Evolutionary conservation across 805 yeast species (phyloP).

Genomic region (Ogataea saltuana): DNA sequence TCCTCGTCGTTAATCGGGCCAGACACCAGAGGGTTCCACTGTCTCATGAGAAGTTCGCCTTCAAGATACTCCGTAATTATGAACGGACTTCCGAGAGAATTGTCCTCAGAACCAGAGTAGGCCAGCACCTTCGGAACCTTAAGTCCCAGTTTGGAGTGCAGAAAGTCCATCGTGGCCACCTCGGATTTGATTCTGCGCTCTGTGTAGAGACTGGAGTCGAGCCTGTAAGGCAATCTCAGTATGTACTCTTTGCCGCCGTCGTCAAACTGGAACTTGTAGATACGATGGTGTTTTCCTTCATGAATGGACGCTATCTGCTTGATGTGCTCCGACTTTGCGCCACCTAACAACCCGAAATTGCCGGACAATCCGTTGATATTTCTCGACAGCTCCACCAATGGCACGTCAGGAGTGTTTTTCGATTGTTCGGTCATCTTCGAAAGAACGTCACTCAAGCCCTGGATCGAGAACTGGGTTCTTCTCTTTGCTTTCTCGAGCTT

Average conservation of each 20-base stretch:
- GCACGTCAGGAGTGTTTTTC: slow-evolving; percentile 33
- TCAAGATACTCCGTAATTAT: slow-evolving; percentile 76
- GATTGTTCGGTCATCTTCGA: slow-evolving; percentile 44
- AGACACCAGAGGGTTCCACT: slow-evolving; percentile 81
- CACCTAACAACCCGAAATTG: slow-evolving; percentile 25
- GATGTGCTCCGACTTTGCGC: slow-evolving; percentile 37
- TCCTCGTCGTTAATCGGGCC: slow-evolving; percentile 54
- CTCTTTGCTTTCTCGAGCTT: slow-evolving; percentile 70
- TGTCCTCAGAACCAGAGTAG: slow-evolving; percentile 61
- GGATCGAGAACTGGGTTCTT: slow-evolving; percentile 76
- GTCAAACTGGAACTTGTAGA: slow-evolving; percentile 70
- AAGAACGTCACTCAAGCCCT: slow-evolving; percentile 64
- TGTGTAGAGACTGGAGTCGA: slow-evolving; percentile 65
- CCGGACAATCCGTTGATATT: slow-evolving; percentile 24
- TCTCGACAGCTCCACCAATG: slow-evolving; percentile 14
- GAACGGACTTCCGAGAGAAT: slow-evolving; percentile 71
- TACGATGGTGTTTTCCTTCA: slow-evolving; percentile 92
- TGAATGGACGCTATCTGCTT: slow-evolving; percentile 80
- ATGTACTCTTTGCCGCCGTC: slow-evolving; percentile 46
- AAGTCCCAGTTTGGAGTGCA: slow-evolving; percentile 59
- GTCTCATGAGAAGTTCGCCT: slow-evolving; percentile 82
- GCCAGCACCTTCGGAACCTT: slow-evolving; percentile 74
- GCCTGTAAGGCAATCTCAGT: slow-evolving; percentile 82
- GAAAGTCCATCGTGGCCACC: slow-evolving; percentile 91
- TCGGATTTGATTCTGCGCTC: slow-evolving; percentile 77